Percentiles rank a stretch among this genome's conserved stretches.
Conservation (phyloP, 257 asterid genomes). For the Penstemon barbatus region DNA sequence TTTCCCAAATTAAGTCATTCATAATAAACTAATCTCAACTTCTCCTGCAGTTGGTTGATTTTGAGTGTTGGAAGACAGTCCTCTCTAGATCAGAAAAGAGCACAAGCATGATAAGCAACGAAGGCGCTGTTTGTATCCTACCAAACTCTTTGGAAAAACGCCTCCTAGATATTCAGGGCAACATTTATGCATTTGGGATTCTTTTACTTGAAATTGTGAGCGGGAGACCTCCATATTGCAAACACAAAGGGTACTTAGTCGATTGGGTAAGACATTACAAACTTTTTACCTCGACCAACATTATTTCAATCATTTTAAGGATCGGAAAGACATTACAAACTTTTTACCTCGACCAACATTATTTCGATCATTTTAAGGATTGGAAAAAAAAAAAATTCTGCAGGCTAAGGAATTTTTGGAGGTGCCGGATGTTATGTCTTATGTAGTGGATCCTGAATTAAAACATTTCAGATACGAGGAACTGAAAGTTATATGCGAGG, state of each 20-base stretch:
- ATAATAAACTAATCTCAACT: slow-evolving; percentile 2
- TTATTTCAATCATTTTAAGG: background rate
- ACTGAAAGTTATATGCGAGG: slow-evolving; percentile 70
- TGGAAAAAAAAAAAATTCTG: no score
- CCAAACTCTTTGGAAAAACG: slow-evolving; percentile 77
- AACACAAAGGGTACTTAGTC: slow-evolving; percentile 75
- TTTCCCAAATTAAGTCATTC: background rate
- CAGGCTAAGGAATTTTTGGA: slow-evolving; percentile 85
- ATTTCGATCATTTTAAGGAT: background rate
- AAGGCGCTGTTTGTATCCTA: slow-evolving; percentile 77
- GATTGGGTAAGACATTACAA: slow-evolving; percentile 67
- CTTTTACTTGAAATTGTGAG: slow-evolving; percentile 82
- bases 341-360: background rate
- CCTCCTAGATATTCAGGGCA: slow-evolving; percentile 66
- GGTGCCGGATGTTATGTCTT: slow-evolving; percentile 50
- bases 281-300: background rate
- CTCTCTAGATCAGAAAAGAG: slow-evolving; percentile 84
- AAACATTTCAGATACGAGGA: slow-evolving; percentile 77
- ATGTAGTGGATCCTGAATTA: slow-evolving; percentile 77
- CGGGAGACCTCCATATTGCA: slow-evolving; percentile 85
- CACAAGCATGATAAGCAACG: slow-evolving; percentile 65
- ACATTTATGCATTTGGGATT: slow-evolving; percentile 78
- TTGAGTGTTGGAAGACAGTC: slow-evolving; percentile 87
- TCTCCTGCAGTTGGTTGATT: slow-evolving; percentile 77
- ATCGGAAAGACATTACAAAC: slow-evolving; percentile 15